Conservation (phyloP, 2,329 filamentous ascomycete species). For the Alternaria conjuncta region DNA sequence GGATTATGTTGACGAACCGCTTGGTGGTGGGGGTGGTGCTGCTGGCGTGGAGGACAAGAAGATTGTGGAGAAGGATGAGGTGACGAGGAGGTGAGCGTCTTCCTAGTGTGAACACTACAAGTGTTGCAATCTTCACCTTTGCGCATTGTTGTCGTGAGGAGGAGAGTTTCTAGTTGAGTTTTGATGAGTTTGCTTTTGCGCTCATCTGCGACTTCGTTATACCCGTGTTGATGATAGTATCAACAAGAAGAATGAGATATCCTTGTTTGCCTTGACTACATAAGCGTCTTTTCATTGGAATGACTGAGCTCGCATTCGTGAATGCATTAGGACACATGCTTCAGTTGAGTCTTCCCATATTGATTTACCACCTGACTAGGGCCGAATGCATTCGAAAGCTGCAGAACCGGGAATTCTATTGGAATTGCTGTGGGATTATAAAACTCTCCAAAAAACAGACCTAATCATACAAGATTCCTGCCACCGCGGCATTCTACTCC, state of each 20-base stretch:
- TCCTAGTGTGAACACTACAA: not conserved
- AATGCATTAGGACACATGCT: not conserved
- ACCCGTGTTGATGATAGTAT: not conserved
- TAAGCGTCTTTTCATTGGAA: not conserved
- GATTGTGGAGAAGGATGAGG: constrained; percentile 11
- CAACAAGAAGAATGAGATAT: not conserved
- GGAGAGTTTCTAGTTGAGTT: not conserved
- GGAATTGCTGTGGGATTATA: no score
- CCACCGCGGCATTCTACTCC: constrained; percentile 44
- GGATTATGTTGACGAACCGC: not conserved
- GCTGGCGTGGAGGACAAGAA: not conserved
- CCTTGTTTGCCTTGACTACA: not conserved
- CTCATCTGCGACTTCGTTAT: not conserved
- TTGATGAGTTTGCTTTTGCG: not conserved
- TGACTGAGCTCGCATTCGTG: fast-evolving
- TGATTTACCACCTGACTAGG: not conserved
- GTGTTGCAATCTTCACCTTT: not conserved
- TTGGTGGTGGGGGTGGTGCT: not conserved
- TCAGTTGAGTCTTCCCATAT: fast-evolving
- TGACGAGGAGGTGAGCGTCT: not conserved
- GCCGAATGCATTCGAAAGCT: not conserved
- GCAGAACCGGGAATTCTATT: no score
- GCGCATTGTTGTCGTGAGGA: not conserved
- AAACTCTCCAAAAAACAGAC: no score
- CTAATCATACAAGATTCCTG: not conserved